Evolutionary conservation across 1,284 basidiomycete genomes (phyloP), one percentile per base, ranked within the genome.

Genomic region (Rhodofomes roseus): DNA sequence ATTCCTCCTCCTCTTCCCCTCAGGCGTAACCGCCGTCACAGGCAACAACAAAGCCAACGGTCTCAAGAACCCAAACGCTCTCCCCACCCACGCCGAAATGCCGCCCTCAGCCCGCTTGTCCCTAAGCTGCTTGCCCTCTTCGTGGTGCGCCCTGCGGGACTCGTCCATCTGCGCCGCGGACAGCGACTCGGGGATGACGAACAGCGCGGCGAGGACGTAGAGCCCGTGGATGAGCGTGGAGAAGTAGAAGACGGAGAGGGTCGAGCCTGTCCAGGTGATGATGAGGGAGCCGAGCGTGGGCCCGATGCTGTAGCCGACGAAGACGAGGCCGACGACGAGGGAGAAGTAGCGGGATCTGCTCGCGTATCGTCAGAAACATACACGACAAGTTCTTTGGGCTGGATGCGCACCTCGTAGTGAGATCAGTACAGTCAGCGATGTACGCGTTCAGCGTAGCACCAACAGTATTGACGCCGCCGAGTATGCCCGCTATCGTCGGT

Each of bases 151-250:
- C 55, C 62, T 59, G n/a, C 67, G 68, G 8, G 69, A 67, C 18
- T 63, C 66, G 11, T 60, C 56, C 79, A 80, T 80, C 54, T 79
- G 73, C 20, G 73, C 67, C 46, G 69, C 68, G 14, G 83, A 77
- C 14, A 94, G 79, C 0, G 91, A 92, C 72, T 95, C 93, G 0
- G 93, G 93, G 41, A 95, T 72, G 62, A 92, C 36, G 61, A 86
- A 73, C 72, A 84, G 81, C 36, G 85, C 68, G 50, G 85, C 66
- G 27, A 82, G 55, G 1, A 81, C 73, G 65, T 83, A 87, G 37
- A 84, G 6, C 18, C 77, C 23, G 60, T 89, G 85, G 1, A 81
- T 60, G 20, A 66, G 58, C 6, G 76, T 68, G 8, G 86, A 80
- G 59, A 87, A 66, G 71, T 91, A 94, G 77, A 94, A 95, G 22